phyloP scores from a whole-genome alignment of 805 yeast species.

The Wickerhamomyces xylosicus region DNA sequence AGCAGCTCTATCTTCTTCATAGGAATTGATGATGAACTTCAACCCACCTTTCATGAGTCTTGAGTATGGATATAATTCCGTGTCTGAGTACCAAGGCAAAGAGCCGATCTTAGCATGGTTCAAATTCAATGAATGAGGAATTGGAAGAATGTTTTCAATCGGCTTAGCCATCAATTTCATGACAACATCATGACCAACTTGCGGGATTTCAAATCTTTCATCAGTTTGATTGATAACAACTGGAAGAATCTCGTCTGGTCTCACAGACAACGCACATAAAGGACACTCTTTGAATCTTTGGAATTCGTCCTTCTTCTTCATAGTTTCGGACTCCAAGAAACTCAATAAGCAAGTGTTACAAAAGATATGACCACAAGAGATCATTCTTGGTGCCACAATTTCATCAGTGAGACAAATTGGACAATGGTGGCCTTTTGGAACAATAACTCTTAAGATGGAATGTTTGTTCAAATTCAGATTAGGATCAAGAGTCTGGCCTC shows the following conservation, averaged over 20 bases:
- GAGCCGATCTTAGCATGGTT: conserved; percentile 29
- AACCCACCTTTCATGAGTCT: conserved; percentile 62
- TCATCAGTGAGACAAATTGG: conserved; percentile 85
- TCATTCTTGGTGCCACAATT: conserved; percentile 90
- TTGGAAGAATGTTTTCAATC: conserved; percentile 29
- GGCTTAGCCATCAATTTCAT: conserved; percentile 58
- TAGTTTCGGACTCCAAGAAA: conserved; percentile 44
- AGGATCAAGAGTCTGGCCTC: conserved; percentile 58
- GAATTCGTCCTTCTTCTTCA: conserved; percentile 22
- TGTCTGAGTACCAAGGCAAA: conserved; percentile 45
- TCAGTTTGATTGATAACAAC: conserved; percentile 42
- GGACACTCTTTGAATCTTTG: conserved; percentile 67
- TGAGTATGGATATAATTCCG: conserved; percentile 38
- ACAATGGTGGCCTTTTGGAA: conserved; percentile 68
- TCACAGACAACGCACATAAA: conserved; percentile 52
- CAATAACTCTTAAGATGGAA: conserved; percentile 61
- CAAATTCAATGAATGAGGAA: conserved; percentile 38
- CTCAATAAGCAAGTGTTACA: conserved; percentile 77
- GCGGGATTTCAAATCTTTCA: conserved; percentile 49
- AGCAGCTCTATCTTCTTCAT: conserved; percentile 46
- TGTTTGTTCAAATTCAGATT: conserved; percentile 57
- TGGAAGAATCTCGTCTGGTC: conserved; percentile 50
- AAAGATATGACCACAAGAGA: conserved; percentile 86
- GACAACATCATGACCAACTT: conserved; percentile 40
- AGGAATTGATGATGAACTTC: conserved; percentile 41